Conservation (phyloP, 768 basidiomycete genomes). For the Termitomyces bulborhizus region DNA sequence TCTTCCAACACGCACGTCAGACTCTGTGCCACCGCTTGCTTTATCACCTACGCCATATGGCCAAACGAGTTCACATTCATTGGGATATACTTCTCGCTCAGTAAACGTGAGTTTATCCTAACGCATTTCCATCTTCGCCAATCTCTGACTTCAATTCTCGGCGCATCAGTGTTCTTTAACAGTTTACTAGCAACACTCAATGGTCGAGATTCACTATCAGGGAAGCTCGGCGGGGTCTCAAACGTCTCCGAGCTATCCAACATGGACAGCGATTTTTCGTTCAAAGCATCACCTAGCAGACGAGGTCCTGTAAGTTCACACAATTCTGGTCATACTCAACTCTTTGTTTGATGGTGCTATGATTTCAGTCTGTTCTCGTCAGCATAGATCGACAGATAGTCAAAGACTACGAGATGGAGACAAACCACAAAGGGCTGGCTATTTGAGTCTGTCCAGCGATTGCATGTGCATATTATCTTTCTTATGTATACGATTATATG, state of each 20-base stretch:
- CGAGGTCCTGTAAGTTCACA: not conserved
- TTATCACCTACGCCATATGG: conserved; percentile 7
- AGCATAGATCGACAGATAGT: conserved; percentile 12
- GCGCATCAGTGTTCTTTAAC: conserved; percentile 23
- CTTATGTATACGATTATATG: not conserved
- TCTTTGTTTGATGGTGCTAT: not conserved
- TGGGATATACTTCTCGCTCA: conserved; percentile 4
- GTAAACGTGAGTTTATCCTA: conserved; percentile 18
- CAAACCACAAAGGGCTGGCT: not conserved
- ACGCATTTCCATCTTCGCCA: not conserved
- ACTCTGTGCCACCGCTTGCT: not conserved
- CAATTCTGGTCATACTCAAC: not conserved
- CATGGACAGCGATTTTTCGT: not conserved
- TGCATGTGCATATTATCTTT: not conserved
- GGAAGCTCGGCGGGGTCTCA: conserved; percentile 15
- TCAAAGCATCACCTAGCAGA: not conserved
- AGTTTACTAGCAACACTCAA: conserved; percentile 28
- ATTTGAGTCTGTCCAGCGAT: not conserved
- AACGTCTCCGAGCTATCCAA: conserved; percentile 10
- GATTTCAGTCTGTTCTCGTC: conserved; percentile 11
- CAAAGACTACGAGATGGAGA: conserved; percentile 6
- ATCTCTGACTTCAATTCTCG: not conserved
- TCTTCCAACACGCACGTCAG: conserved; percentile 34
- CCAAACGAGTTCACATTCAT: conserved; percentile 1
- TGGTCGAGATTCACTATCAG: conserved; percentile 17